A percentile compares a stretch with the other conserved stretches of the same genome.
Conservation (phyloP, 2,329 filamentous ascomycete species). For the Alternaria consortialis region DNA sequence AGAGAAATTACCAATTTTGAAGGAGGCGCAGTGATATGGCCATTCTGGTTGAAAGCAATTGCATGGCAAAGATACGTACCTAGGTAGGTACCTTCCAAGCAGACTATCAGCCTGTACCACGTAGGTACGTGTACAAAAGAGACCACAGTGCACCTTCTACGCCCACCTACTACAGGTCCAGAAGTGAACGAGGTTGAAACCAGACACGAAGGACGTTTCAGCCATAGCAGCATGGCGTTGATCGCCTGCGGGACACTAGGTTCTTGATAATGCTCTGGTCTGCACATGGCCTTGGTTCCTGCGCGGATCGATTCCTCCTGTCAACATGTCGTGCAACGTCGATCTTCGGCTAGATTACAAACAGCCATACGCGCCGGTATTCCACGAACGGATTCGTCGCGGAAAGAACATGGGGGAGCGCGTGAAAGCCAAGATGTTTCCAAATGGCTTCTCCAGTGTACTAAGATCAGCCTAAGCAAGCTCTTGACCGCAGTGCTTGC, state of each 20-base stretch:
- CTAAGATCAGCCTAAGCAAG: background rate
- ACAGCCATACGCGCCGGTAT: constrained; percentile 15
- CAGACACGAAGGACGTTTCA: background rate
- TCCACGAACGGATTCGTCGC: constrained; percentile 13
- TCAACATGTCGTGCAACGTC: constrained; percentile 23
- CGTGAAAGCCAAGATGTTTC: background rate
- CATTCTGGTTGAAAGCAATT: constrained; percentile 28
- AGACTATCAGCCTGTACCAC: constrained; percentile 16
- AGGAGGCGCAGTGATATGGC: constrained; percentile 8
- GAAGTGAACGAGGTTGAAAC: background rate
- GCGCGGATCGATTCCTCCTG: constrained; percentile 2
- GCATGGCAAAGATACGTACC: constrained; percentile 23
- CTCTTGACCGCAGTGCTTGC: background rate
- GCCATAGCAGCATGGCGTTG: constrained; percentile 9
- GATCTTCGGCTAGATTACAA: constrained; percentile 12
- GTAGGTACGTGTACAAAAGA: background rate
- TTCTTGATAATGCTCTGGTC: constrained; percentile 4
- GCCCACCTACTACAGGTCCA: constrained; percentile 4
- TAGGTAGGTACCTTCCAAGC: background rate
- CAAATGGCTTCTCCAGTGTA: background rate
- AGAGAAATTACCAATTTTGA: background rate
- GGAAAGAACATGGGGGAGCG: background rate
- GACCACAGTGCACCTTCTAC: constrained; percentile 10
- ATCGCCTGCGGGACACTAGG: background rate
- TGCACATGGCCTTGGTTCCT: constrained; percentile 15